Base-by-base conservation (phyloP, 371 early-diverging fungal species). In the Lichtheimia hyalospora region DNA sequence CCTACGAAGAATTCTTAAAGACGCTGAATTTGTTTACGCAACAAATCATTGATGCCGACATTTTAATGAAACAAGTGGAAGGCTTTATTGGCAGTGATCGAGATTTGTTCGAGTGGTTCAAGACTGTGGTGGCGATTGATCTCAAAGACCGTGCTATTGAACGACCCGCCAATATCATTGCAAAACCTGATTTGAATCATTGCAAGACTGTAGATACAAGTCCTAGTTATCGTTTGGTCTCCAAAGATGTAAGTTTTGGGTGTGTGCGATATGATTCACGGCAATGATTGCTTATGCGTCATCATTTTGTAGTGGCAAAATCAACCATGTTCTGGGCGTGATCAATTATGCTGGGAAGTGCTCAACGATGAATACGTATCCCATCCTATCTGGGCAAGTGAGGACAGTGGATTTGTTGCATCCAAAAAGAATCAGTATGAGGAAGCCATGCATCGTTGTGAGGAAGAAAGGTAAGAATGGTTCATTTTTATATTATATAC, bases 381-480 rank as follows among this genome's bases (percentile, higher is more conserved):
- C 0, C 96, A 96, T 77, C 99, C 99, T 3, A 95, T 93, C 12
- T 97, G 92, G 87, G 88, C 92, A 3, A 93, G 93, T 54, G 99
- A 99, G 74, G 99, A 96, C 52, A 92, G 90, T 3, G 93, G 88
- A 24, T 98, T 97, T 76, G 88, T 93, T 50, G 90, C 94, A 48
- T 90, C 93, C 70, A 94, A 95, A 66, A 98, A 97, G 78, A 99
- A 96, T 63, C 79, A 78, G n/a, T 95, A 87, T 64, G 99, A 99
- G 74, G 99, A 99, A 70, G 91, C 92, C 2, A 74, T 99, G 66
- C 96, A 93, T 79, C 88, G 94, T 42, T 89, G 92, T 64, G 99
- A 99, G 77, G 99, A 99, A 71, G 99, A 99, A 74, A 86, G 94
- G 68, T 79, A 65, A 55, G 12, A 15, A 21, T 46, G 15, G 16